phyloP scores from a whole-genome alignment of 73 alveolate genomes.

The Uronychia setigera region DNA sequence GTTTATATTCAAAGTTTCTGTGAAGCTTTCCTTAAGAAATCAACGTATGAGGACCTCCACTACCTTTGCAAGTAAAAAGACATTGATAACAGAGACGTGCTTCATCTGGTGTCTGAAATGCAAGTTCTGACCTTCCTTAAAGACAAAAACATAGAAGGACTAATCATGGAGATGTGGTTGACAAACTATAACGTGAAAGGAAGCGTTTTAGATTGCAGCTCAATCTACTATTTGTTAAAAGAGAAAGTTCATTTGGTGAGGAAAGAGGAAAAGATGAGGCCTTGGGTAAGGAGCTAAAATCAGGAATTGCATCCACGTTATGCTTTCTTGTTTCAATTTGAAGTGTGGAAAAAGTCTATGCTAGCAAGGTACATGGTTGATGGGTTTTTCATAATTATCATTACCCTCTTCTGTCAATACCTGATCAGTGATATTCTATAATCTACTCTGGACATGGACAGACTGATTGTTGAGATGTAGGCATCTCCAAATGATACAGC shows the following conservation, averaged over 20 bases:
- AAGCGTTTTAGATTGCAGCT: neutral
- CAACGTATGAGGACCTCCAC: neutral
- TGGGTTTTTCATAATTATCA: conserved; percentile 15
- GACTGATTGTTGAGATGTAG: neutral
- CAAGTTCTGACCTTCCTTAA: neutral
- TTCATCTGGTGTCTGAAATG: neutral
- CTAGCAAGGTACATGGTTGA: conserved; percentile 9
- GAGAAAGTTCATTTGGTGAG: neutral
- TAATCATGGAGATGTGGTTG: conserved; percentile 19
- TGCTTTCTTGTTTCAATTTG: conserved; percentile 5
- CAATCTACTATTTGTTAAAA: neutral
- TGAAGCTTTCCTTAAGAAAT: neutral
- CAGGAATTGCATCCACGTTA: neutral
- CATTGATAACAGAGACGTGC: conserved; percentile 13
- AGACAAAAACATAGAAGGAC: conserved; percentile 27
- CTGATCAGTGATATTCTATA: neutral
- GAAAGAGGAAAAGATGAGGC: too few relatives aligned
- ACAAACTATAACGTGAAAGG: conserved; percentile 15
- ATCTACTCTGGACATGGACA: neutral
- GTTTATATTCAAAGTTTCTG: neutral
- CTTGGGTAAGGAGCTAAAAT: neutral
- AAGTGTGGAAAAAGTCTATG: conserved; percentile 34
- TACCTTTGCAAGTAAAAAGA: conserved; percentile 9
- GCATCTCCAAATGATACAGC: neutral
- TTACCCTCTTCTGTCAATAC: neutral